Conservation (phyloP, 768 basidiomycete genomes). For the Agrocybe chaxingu region DNA sequence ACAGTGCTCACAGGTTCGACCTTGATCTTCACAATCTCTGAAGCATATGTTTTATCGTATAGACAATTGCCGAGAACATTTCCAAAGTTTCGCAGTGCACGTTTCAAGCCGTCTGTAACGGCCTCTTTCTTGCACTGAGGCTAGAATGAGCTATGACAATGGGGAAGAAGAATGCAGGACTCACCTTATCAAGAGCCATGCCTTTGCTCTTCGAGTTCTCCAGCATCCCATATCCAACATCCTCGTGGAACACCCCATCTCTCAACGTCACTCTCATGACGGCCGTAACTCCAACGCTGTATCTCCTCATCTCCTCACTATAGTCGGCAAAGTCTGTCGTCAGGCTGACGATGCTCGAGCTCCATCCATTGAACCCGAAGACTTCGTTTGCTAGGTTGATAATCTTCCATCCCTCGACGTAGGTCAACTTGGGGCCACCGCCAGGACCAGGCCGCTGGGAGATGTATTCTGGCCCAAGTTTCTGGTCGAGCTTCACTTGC, state of each 20-base stretch:
- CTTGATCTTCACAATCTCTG: slow-evolving; percentile 86
- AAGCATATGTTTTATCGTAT: slow-evolving; percentile 90
- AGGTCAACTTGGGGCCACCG: slow-evolving; percentile 84
- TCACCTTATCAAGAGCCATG: slow-evolving; percentile 86
- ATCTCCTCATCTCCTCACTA: slow-evolving; percentile 62
- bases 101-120: slow-evolving; percentile 91
- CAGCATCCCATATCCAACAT: slow-evolving; percentile 85
- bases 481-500: slow-evolving; percentile 80
- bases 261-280: slow-evolving; percentile 83
- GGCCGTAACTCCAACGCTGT: slow-evolving; percentile 76
- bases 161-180: slow-evolving; percentile 14
- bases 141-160: neutral
- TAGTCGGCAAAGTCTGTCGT: slow-evolving; percentile 79
- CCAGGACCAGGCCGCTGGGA: slow-evolving; percentile 87
- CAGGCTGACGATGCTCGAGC: slow-evolving; percentile 70
- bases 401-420: slow-evolving; percentile 97
- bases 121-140: slow-evolving; percentile 96
- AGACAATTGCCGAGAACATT: slow-evolving; percentile 94
- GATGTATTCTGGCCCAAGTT: slow-evolving; percentile 92
- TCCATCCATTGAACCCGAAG: slow-evolving; percentile 98
- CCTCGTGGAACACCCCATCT: slow-evolving; percentile 90
- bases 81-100: slow-evolving; percentile 88
- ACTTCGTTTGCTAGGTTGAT: slow-evolving; percentile 98
- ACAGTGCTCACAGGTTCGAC: slow-evolving; percentile 64
- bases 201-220: slow-evolving; percentile 88